Conservation (phyloP, 2,329 filamentous ascomycete species). For the Aaosphaeria pasadenensis region DNA sequence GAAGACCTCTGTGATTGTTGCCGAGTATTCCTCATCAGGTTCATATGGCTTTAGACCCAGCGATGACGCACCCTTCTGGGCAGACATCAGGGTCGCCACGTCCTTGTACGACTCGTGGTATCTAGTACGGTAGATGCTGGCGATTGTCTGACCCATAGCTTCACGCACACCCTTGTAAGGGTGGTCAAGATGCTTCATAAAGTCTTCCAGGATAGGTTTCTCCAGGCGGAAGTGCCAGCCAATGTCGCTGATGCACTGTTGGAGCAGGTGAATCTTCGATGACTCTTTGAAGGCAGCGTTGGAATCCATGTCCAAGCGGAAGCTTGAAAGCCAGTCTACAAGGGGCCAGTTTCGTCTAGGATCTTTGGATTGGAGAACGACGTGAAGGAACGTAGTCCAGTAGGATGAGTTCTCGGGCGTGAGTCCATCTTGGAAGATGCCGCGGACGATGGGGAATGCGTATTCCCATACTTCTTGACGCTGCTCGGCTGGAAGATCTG, state of each 20-base stretch:
- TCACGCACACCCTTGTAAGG: slow-evolving; percentile 97
- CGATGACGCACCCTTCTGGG: slow-evolving; percentile 76
- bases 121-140: slow-evolving; percentile 82
- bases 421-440: slow-evolving; percentile 84
- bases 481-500: slow-evolving; percentile 71
- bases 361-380: slow-evolving; percentile 84
- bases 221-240: slow-evolving; percentile 97
- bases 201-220: slow-evolving; percentile 83
- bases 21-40: slow-evolving; percentile 69
- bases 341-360: slow-evolving; percentile 84
- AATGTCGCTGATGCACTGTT: slow-evolving; percentile 80
- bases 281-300: slow-evolving; percentile 99
- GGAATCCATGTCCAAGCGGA: slow-evolving; percentile 88
- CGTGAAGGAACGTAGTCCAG: slow-evolving; percentile 91
- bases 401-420: slow-evolving; percentile 94
- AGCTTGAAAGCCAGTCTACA: slow-evolving; percentile 75
- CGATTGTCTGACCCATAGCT: slow-evolving; percentile 85
- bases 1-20: slow-evolving; percentile 74
- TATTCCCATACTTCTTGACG: slow-evolving; percentile 82
- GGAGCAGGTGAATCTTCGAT: slow-evolving; percentile 87
- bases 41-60: slow-evolving; percentile 82
- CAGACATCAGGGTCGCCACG: slow-evolving; percentile 69
- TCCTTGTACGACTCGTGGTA: slow-evolving; percentile 93
- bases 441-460: slow-evolving; percentile 80
- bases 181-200: slow-evolving; percentile 88